phyloP scores from a whole-genome alignment of 768 basidiomycete species.

The Xanthoconium stramineum region DNA sequence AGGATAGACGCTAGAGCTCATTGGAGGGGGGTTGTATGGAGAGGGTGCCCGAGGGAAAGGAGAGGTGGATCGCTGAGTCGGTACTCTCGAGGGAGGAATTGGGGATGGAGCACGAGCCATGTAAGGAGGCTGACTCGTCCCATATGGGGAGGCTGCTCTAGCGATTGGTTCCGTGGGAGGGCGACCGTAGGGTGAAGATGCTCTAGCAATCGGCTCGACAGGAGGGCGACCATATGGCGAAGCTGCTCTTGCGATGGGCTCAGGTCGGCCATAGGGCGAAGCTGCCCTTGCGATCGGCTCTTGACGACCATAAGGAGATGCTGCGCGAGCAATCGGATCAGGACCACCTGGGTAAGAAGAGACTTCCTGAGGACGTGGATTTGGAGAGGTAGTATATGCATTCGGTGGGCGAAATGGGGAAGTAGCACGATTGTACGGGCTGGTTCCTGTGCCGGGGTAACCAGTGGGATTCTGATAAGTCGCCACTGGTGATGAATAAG shows the following conservation, averaged over 20 bases:
- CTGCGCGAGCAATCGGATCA: constrained; percentile 30
- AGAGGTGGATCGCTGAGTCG: constrained; percentile 26
- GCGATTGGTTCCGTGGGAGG: constrained; percentile 40
- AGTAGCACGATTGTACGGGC: constrained; percentile 31
- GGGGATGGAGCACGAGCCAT: constrained; percentile 29
- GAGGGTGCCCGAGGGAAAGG: constrained; percentile 31
- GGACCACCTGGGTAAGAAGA: constrained; percentile 37
- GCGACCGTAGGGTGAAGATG: constrained; percentile 33
- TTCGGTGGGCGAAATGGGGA: constrained; percentile 33
- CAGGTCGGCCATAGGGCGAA: constrained; percentile 34
- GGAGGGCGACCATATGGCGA: constrained; percentile 33
- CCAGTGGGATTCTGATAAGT: constrained; percentile 22
- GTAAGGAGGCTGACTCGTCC: constrained; percentile 22
- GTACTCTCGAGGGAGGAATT: constrained; percentile 23
- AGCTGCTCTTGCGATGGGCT: constrained; percentile 23
- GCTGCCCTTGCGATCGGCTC: constrained; percentile 29
- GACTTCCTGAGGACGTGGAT: constrained; percentile 46
- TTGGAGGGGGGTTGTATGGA: constrained; percentile 25
- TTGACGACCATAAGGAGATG: constrained; percentile 36
- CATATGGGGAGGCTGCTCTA: constrained; percentile 36
- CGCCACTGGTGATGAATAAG: constrained; percentile 30
- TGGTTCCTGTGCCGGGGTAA: constrained; percentile 29
- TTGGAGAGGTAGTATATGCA: constrained; percentile 43
- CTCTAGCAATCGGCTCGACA: constrained; percentile 39
- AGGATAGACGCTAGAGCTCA: constrained; percentile 43